Evolutionary conservation across 176 grass and related monocot genomes (phyloP), one percentile per base, ranked within the genome.

Genomic region (Lolium perenne): DNA sequence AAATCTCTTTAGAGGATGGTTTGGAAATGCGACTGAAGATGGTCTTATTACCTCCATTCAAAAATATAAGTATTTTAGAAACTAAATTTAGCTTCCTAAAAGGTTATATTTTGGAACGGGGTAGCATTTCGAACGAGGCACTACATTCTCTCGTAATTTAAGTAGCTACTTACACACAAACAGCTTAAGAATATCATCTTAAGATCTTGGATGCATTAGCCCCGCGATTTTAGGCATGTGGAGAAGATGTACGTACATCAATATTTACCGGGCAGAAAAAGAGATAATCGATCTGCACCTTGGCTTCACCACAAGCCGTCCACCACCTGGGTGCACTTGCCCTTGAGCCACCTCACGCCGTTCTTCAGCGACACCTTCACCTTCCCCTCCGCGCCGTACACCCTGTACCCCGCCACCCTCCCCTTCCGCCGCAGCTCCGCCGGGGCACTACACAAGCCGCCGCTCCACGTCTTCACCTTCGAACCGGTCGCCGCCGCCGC

Each of bases 361-460:
- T 84, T 95, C 58, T 81, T 82, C 29, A 95, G 61, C 5, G 83
- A 87, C 1, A 72, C 79, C 81, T 93, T 95, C 88, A 95, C 73
- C 86, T 89, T 93, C 20, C 88, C 76, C 64, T 93, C 86, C 62
- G 89, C 40, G 25, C 74, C 57, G 35, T 91, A 95, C 48, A 75
- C 86, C 64, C 74, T 85, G 77, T 95, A 95, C 4, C 76, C 76
- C 0, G 66, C 93, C 57, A 95, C 86, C 77, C 93, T 86, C 85
- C 64, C 91, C 93, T 85, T 89, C 78, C 93, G 85, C 91, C 89
- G 91, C 63, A 95, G 68, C 81, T 95, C 93, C 16, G 91, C 91
- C 25, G 91, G 80, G 22, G 92, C 86, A 12, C 21, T 32, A 2
- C n/a, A 83, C 69, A 95, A 55, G 3, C 56, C 45, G 59, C 82